A percentile compares a stretch with the other conserved stretches of the same genome.
These are phyloP conservation scores for Zea luxurians DNA, from an alignment of 176 grass and related monocot species.

Conservation along the genomic window DNA sequence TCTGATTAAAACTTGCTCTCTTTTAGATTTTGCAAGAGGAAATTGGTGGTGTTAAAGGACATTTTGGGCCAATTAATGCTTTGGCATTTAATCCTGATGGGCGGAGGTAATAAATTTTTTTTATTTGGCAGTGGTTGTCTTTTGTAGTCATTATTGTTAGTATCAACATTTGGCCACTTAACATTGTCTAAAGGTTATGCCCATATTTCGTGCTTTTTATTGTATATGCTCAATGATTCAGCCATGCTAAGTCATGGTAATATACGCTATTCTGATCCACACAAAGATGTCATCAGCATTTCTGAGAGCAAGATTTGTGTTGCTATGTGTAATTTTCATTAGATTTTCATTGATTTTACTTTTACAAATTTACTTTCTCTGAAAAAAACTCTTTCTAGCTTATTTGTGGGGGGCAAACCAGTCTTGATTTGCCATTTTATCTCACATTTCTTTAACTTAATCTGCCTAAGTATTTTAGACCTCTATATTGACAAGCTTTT, in stretches of 20 bases:
- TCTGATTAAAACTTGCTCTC: not conserved
- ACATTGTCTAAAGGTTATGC: not conserved
- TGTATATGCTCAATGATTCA: constrained; percentile 39
- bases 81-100: constrained; percentile 91
- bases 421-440: too few species aligned
- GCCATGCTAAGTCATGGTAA: constrained; percentile 32
- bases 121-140: not conserved
- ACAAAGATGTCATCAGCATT: constrained; percentile 23
- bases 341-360: not conserved
- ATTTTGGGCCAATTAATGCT: constrained; percentile 89
- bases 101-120: constrained; percentile 53
- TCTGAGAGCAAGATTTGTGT: constrained; percentile 28
- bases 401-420: too few species aligned
- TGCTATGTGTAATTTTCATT: too few species aligned
- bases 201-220: not conserved
- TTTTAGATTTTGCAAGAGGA: constrained; percentile 86
- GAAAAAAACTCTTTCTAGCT: too few species aligned
- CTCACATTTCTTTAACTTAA: too few species aligned
- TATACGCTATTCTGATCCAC: constrained; percentile 49
- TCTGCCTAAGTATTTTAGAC: too few species aligned
- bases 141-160: not conserved
- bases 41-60: constrained; percentile 88
- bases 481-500: too few species aligned
- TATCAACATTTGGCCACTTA: not conserved
- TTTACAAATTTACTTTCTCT: too few species aligned